Conservation (phyloP, 371 early-diverging fungal genomes). For the Apophysomyces ossiformis region DNA sequence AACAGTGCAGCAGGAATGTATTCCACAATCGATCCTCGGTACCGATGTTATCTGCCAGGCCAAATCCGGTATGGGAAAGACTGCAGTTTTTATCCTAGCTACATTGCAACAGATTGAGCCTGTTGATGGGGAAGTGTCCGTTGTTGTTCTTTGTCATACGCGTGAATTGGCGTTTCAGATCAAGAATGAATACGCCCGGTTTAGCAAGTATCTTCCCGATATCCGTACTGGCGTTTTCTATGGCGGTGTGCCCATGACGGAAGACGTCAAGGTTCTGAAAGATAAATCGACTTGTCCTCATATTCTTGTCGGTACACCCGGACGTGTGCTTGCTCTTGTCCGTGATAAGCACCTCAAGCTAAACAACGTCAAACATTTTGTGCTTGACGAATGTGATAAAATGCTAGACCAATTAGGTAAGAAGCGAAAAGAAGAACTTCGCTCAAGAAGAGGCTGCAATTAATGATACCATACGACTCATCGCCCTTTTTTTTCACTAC, state of each 20-base stretch:
- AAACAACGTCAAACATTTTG: conserved; percentile 91
- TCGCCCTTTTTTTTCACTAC: too few relatives aligned
- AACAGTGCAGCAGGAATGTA: conserved; percentile 97
- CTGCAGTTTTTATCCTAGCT: conserved; percentile 97
- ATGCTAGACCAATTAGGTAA: conserved; percentile 90
- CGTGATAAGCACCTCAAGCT: conserved; percentile 83
- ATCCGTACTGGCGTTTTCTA: conserved; percentile 93
- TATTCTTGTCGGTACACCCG: conserved; percentile 98
- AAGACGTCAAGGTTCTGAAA: conserved; percentile 81
- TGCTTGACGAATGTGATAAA: conserved; percentile 99
- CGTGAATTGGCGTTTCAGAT: conserved; percentile 99
- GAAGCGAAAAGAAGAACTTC: neutral
- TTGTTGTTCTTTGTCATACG: conserved; percentile 96
- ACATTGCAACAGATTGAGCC: conserved; percentile 96
- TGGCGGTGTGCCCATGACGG: conserved; percentile 83
- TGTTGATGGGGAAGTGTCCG: conserved; percentile 78
- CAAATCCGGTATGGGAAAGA: conserved; percentile 99
- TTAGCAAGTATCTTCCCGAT: conserved; percentile 95
- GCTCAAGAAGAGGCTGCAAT: too few relatives aligned
- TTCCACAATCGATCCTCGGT: conserved; percentile 96
- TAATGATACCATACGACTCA: too few relatives aligned
- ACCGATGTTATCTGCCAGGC: conserved; percentile 99
- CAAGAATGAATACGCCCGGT: conserved; percentile 92
- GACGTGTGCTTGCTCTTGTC: conserved; percentile 92
- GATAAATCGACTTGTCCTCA: conserved; percentile 87